These are phyloP conservation scores for Papiliotrema fonsecae DNA, from an alignment of 1,284 basidiomycete species.

Conservation along the genomic window DNA sequence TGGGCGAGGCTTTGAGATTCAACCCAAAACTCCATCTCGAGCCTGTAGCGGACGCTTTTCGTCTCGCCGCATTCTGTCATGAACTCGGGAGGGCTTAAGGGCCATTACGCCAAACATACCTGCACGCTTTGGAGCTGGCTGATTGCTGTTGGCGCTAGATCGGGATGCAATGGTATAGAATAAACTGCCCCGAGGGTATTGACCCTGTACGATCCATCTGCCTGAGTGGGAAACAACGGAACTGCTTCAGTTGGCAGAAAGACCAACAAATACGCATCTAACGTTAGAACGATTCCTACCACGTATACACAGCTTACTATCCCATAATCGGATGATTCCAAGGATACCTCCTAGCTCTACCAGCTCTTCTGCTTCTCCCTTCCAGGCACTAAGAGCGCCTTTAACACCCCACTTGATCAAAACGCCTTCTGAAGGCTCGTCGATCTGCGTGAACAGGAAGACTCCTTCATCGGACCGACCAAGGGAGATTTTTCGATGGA, in stretches of 20 bases:
- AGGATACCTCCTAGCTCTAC: conserved; percentile 43
- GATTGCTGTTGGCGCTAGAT: conserved; percentile 22
- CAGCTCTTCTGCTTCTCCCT: conserved; percentile 10
- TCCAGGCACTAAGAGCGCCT: conserved; percentile 26
- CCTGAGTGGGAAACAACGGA: not conserved
- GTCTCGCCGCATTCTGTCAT: not conserved
- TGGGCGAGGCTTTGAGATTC: not conserved
- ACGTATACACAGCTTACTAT: conserved; percentile 24
- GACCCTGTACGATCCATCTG: conserved; percentile 23
- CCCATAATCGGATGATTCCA: conserved; percentile 46
- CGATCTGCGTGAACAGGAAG: not conserved
- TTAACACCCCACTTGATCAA: conserved; percentile 15
- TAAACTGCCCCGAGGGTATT: conserved; percentile 34
- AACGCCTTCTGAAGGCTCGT: not conserved
- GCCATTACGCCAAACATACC: conserved; percentile 7
- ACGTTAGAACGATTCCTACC: conserved; percentile 1
- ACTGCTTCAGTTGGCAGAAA: conserved; percentile 29
- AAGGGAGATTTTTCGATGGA: conserved; percentile 3
- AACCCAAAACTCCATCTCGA: conserved; percentile 2
- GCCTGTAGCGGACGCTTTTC: not conserved
- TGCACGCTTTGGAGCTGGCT: conserved; percentile 18
- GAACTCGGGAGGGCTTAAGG: not conserved
- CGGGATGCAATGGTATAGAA: conserved; percentile 30
- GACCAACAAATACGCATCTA: conserved; percentile 44
- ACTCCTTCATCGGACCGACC: not conserved